These are phyloP conservation scores for Trichaptum fuscoviolaceum DNA, from an alignment of 768 basidiomycete genomes.

Conservation along the genomic window DNA sequence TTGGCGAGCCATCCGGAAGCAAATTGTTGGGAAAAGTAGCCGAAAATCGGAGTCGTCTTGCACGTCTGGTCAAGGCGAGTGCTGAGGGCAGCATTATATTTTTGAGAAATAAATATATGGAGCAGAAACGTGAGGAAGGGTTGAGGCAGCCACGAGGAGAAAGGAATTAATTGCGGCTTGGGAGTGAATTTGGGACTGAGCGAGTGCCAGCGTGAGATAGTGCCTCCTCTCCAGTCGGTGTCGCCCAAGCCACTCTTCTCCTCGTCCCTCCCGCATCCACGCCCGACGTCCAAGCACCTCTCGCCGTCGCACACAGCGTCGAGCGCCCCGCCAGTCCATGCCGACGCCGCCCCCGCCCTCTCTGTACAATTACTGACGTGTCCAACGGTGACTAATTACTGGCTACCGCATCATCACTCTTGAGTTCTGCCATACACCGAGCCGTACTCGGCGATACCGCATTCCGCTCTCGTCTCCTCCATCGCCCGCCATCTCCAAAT, in stretches of 20 bases:
- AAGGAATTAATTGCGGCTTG: not conserved
- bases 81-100: no score
- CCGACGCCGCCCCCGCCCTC: constrained; percentile 7
- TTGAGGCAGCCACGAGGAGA: not conserved
- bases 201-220: not conserved
- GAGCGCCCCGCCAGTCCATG: constrained; percentile 5
- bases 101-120: not conserved
- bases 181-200: not conserved
- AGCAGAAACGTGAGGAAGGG: not conserved
- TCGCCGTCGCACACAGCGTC: constrained; percentile 10
- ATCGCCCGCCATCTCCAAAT: constrained; percentile 11
- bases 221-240: not conserved
- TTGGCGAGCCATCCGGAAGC: not conserved
- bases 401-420: constrained; percentile 4
- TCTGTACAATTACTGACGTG: constrained; percentile 2
- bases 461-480: constrained; percentile 11
- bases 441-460: constrained; percentile 12
- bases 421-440: not conserved
- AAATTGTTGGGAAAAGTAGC: not conserved
- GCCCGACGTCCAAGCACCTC: constrained; percentile 9
- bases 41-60: no score
- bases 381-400: constrained; percentile 10
- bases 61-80: no score
- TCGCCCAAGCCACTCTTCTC: constrained; percentile 7
- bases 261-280: constrained; percentile 19